These are phyloP conservation scores for Hexamita inflata DNA, from an alignment of 208 protist species.

Conservation along the genomic window DNA sequence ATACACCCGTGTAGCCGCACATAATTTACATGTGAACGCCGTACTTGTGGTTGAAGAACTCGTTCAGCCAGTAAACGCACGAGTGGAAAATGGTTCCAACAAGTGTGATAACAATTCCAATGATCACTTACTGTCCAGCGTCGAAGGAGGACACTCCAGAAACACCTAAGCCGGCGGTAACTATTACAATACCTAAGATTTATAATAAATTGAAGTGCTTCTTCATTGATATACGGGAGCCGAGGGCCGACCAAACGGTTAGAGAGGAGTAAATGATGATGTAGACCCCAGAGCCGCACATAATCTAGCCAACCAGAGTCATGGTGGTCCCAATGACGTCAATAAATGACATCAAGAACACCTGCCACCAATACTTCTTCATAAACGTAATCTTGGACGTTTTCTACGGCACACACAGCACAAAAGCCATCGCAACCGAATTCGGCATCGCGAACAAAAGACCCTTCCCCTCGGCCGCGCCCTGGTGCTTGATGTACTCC, in stretches of 20 bases:
- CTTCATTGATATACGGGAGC: too few species aligned
- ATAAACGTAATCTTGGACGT: too few species aligned
- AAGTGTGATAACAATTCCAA: conserved; percentile 10
- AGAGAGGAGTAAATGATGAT: conserved; percentile 20
- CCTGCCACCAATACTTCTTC: not conserved
- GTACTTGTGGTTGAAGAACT: not conserved
- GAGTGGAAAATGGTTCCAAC: conserved; percentile 16
- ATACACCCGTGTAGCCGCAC: conserved; percentile 5
- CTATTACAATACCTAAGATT: too few species aligned
- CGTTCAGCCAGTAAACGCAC: conserved; percentile 1
- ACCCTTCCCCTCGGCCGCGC: too few species aligned
- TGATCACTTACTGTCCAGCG: not conserved
- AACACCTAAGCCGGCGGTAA: not conserved
- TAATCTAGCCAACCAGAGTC: not conserved
- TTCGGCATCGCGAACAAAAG: too few species aligned
- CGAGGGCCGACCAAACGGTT: conserved; percentile 12
- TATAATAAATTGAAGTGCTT: too few species aligned
- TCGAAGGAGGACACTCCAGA: conserved; percentile 6
- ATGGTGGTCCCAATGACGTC: conserved; percentile 9
- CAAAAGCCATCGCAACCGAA: too few species aligned
- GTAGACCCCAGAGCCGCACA: conserved; percentile 7
- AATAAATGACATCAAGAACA: conserved; percentile 6
- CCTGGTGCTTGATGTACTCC: too few species aligned
- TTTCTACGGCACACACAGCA: too few species aligned
- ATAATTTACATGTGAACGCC: not conserved